Base-by-base conservation (phyloP, 768 basidiomycete genomes). In the Russula emetica region DNA sequence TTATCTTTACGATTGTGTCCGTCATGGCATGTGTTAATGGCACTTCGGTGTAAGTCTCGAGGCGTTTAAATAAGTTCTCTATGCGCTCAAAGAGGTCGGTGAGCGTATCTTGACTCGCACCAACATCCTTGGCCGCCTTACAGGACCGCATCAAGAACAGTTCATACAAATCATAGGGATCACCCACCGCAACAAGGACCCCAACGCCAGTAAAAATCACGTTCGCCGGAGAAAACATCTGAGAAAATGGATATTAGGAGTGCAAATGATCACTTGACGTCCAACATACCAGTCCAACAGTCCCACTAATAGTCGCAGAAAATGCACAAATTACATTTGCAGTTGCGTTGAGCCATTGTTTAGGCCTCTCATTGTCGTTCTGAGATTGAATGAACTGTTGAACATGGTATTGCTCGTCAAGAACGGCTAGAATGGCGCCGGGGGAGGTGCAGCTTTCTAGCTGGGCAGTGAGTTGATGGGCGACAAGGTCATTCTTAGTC, bases 71-170 rank as follows among this genome's bases (percentile, higher is more conserved):
- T 10, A 44, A 34, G 30, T n/a, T 32, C 16, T 60, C 59, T 3
- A 60, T 53, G n/a, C 42, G 30, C 16, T 42, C 20, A n/a, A 60
- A 60, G 9, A 60, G 13, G 9, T 53, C 59, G 8, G 42, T 9
- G 30, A 60, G 40, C 3, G 44, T 38, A 18, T 60, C 59, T 34
- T 51, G 20, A 9, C 51, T 53, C 20, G 59, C 51, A 1, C 20
- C 22, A 4, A 60, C 59, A 13, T 60, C 59, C 30, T 14, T 44
- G 9, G 40, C 59, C 22, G 51, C 51, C 59, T 60, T 22, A 44
- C 5, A 26, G 9, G 30, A 5, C 9, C 14, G 6, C 32, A 5
- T 30, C 20, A 60, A 40, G 5, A 32, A 8, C n/a, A 5, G 10
- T 11, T 20, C 9, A 9, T n/a, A 20, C n/a, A 0, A 9, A 24